These are phyloP conservation scores for Tilletia indica DNA, from an alignment of 1,284 basidiomycete species.

Conservation along the genomic window DNA sequence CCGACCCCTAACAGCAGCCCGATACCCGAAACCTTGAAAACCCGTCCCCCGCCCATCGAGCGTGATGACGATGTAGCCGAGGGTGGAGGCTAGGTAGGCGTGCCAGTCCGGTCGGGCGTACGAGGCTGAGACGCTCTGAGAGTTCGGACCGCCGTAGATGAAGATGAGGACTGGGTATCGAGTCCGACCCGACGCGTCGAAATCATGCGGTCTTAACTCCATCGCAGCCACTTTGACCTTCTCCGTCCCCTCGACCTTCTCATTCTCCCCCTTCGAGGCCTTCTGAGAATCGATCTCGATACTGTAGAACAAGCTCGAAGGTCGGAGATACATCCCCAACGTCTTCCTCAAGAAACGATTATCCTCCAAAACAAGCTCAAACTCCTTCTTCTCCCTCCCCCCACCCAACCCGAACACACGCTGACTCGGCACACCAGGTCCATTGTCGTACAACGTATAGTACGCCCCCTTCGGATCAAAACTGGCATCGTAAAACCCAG, in stretches of 20 bases:
- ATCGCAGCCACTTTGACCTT: conserved; percentile 74
- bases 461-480: conserved; percentile 60
- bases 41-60: conserved; percentile 95
- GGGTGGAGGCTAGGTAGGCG: conserved; percentile 74
- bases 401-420: conserved; percentile 65
- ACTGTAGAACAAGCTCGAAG: conserved; percentile 63
- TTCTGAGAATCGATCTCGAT: conserved; percentile 23
- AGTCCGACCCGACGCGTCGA: conserved; percentile 86
- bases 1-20: conserved; percentile 79
- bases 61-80: conserved; percentile 80
- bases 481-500: conserved; percentile 64
- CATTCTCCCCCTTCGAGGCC: neutral
- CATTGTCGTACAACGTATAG: conserved; percentile 76
- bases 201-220: conserved; percentile 83
- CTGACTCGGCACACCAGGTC: conserved; percentile 84
- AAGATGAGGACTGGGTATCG: conserved; percentile 75
- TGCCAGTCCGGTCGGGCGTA: conserved; percentile 65
- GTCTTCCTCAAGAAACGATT: conserved; percentile 74
- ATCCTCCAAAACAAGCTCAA: conserved; percentile 63
- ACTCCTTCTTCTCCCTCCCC: conserved; percentile 62
- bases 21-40: conserved; percentile 74
- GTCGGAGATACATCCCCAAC: conserved; percentile 69
- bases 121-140: conserved; percentile 58
- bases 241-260: neutral
- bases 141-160: conserved; percentile 80